Evolutionary conservation across 2,329 filamentous ascomycete genomes (phyloP).

Genomic region (Chrysoporthe austroafricana): DNA sequence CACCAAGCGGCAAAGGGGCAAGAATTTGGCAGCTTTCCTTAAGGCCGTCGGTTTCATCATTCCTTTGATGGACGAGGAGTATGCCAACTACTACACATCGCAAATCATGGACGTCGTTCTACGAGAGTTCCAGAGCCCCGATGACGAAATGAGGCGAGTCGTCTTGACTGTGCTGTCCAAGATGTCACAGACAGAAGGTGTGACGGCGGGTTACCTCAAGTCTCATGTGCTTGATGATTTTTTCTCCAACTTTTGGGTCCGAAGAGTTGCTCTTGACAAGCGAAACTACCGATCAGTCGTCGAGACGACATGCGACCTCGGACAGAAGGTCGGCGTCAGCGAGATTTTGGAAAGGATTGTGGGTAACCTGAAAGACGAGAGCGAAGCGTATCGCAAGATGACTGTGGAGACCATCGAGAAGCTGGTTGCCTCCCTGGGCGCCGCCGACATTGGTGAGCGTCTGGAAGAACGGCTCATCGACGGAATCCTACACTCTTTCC

Average conservation of each 20-base stretch:
- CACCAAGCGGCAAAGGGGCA: conserved; percentile 92
- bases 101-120: conserved; percentile 99
- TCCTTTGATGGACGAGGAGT: conserved; percentile 98
- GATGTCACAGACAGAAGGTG: conserved; percentile 90
- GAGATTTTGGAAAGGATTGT: conserved; percentile 95
- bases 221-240: conserved; percentile 95
- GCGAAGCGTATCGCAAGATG: conserved; percentile 98
- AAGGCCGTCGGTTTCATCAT: conserved; percentile 99
- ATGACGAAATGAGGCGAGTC: conserved; percentile 99
- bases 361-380: conserved; percentile 96
- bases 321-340: conserved; percentile 95
- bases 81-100: conserved; percentile 97
- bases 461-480: conserved; percentile 94
- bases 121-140: conserved; percentile 92
- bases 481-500: conserved; percentile 93
- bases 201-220: conserved; percentile 92
- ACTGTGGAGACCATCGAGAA: conserved; percentile 98
- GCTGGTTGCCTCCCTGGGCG: conserved; percentile 88
- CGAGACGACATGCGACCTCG: conserved; percentile 95
- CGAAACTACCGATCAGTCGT: conserved; percentile 98
- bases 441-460: conserved; percentile 90
- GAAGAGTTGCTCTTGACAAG: conserved; percentile 95
- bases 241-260: conserved; percentile 98
- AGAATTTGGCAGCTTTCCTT: conserved; percentile 91
- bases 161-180: conserved; percentile 97